phyloP scores from a whole-genome alignment of 2,329 filamentous ascomycete genomes.

The Aspergillus puulaauensis region DNA sequence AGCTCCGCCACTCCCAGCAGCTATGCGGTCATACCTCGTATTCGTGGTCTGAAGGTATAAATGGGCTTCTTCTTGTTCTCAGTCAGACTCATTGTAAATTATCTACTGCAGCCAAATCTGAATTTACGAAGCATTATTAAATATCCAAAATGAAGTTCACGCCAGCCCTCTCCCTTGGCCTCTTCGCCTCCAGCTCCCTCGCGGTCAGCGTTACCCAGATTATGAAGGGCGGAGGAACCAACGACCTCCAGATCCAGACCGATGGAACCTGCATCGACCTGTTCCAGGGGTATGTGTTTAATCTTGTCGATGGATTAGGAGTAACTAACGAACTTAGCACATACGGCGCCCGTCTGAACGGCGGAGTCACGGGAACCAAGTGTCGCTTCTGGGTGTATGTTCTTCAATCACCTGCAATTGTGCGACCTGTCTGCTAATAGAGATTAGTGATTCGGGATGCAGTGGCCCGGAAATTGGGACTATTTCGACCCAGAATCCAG shows the following conservation, averaged over 20 bases:
- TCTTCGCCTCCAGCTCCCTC: background rate
- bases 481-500: background rate
- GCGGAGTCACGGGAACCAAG: background rate
- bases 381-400: background rate
- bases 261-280: background rate
- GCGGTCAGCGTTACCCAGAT: background rate
- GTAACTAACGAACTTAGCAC: background rate
- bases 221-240: background rate
- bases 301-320: too few species aligned
- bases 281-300: background rate
- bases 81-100: too few species aligned
- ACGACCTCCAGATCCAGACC: background rate
- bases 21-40: too few species aligned
- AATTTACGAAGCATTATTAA: too few species aligned
- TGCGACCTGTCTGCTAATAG: background rate
- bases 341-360: background rate
- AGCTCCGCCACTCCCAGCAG: too few species aligned
- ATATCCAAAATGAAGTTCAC: too few species aligned
- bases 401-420: background rate
- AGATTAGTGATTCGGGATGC: background rate
- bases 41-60: too few species aligned
- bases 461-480: background rate
- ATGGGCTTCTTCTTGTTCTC: too few species aligned
- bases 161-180: background rate
- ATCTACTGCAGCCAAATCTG: too few species aligned